Base-by-base conservation (phyloP, 495 filamentous ascomycete genomes). In the Xylaria palmicola region DNA sequence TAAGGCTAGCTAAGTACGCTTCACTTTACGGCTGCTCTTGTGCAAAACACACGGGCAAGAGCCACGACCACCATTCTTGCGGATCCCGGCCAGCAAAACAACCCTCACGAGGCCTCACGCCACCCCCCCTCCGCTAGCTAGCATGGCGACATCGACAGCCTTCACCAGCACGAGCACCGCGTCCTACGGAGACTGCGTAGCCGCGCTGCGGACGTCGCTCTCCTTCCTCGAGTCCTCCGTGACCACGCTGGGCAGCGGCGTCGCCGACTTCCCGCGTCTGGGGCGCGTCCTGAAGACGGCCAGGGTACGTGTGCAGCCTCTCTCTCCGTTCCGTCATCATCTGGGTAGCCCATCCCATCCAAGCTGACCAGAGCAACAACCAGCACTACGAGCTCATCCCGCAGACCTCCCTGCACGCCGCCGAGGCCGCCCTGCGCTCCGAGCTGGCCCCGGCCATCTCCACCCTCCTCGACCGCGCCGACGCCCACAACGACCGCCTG, bases 321-420 rank as follows among this genome's bases (percentile, higher is more conserved):
- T 20, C 53, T 17, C 20, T 30, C 45, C 43, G 17, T 24, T 34
- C 44, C 22, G 24, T 26, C 19, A 7, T n/a, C 24, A 3, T 36
- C 15, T 36, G 40, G 4, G 37, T 47, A 24, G 43, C 39, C 26
- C 17, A 17, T 43, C 9, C 44, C n/a, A 36, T 20, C 30, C 10
- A 56, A n/a, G 22, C 26, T 60, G 52, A 55, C 59, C 45, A 1
- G 8, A n/a, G 26, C 34, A 20, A 7, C 19, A 30, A 32, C 36
- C 52, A 80, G 73, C 79, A 81, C 70, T 81, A 81, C 75, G 79
- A 81, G 59, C 70, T 81, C 0, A 80, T 81, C 65, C 79, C 79
- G 7, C 78, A 81, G 55, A 72, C 75, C 4, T 78, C 78, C 44
- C 74, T 81, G 58, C 74, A 75, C 40, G 68, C 71, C 5, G 79